These are phyloP conservation scores for Aphanocladium album DNA, from an alignment of 2,329 filamentous ascomycete genomes.

Conservation along the genomic window DNA sequence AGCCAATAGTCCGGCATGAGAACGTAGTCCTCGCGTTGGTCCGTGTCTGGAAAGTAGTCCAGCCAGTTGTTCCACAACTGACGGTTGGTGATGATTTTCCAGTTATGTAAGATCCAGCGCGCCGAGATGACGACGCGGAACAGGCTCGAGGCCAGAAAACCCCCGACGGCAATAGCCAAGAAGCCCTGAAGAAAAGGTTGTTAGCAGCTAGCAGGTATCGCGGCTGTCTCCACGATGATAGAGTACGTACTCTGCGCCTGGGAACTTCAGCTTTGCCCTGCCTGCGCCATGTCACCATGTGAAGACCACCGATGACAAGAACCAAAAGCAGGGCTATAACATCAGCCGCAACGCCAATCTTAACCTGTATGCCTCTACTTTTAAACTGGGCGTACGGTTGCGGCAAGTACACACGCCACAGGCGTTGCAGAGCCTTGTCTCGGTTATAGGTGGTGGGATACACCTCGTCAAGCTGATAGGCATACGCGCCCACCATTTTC, in stretches of 20 bases:
- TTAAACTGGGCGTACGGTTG: too few species aligned
- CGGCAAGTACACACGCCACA: background rate
- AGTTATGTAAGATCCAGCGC: constrained; percentile 3
- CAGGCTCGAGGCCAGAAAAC: background rate
- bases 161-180: background rate
- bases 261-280: constrained; percentile 1
- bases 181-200: background rate
- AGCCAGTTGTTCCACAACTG: background rate
- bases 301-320: background rate
- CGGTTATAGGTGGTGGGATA: background rate
- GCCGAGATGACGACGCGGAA: constrained; percentile 7
- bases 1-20: background rate
- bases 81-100: background rate
- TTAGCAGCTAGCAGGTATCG: background rate
- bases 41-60: constrained; percentile 1
- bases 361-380: background rate
- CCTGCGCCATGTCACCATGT: background rate
- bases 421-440: background rate
- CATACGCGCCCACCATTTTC: background rate
- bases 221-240: background rate
- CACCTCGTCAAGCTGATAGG: background rate
- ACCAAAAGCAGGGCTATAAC: background rate
- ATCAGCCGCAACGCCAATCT: background rate
- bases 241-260: background rate
- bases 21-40: background rate